Evolutionary conservation across 2,329 filamentous ascomycete genomes (phyloP).

Genomic region (Penicillium expansum): DNA sequence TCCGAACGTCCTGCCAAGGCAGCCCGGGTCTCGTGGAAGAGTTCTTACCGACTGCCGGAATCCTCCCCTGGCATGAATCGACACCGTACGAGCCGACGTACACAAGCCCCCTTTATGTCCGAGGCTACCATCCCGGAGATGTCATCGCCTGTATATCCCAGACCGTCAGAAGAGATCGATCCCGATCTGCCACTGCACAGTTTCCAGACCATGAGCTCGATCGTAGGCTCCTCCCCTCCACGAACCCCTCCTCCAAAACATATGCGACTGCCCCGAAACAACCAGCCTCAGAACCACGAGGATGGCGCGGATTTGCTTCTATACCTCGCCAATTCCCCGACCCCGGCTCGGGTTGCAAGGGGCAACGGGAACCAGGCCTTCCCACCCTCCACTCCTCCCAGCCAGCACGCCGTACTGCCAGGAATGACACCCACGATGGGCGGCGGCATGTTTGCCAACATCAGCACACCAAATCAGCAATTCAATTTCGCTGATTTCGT

Average conservation of each 20-base stretch:
- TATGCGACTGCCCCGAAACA: slow-evolving; percentile 50
- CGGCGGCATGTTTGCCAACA: slow-evolving; percentile 70
- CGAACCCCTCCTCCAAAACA: slow-evolving; percentile 70
- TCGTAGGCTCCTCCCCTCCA: slow-evolving; percentile 75
- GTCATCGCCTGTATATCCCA: slow-evolving; percentile 48
- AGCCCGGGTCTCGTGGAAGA: slow-evolving; percentile 69
- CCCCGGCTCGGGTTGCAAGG: slow-evolving; percentile 64
- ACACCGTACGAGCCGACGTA: slow-evolving; percentile 72
- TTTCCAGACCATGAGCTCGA: slow-evolving; percentile 44
- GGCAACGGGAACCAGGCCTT: slow-evolving; percentile 50
- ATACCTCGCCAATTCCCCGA: slow-evolving; percentile 88
- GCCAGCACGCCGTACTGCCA: slow-evolving; percentile 55
- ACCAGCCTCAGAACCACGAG: slow-evolving; percentile 60
- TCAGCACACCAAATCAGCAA: slow-evolving; percentile 74
- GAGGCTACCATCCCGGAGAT: slow-evolving; percentile 66
- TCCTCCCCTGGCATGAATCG: slow-evolving; percentile 82
- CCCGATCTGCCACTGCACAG: slow-evolving; percentile 65
- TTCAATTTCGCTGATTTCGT: slow-evolving; percentile 98
- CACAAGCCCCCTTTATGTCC: slow-evolving; percentile 75
- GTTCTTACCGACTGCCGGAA: slow-evolving; percentile 70
- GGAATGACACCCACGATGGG: slow-evolving; percentile 56
- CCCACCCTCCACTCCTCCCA: slow-evolving; percentile 73
- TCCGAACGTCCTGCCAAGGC: slow-evolving; percentile 56
- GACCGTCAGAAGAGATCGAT: slow-evolving; percentile 68
- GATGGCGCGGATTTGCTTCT: slow-evolving; percentile 78